phyloP scores from a whole-genome alignment of 257 asterid species.

The Lithospermum erythrorhizon region DNA sequence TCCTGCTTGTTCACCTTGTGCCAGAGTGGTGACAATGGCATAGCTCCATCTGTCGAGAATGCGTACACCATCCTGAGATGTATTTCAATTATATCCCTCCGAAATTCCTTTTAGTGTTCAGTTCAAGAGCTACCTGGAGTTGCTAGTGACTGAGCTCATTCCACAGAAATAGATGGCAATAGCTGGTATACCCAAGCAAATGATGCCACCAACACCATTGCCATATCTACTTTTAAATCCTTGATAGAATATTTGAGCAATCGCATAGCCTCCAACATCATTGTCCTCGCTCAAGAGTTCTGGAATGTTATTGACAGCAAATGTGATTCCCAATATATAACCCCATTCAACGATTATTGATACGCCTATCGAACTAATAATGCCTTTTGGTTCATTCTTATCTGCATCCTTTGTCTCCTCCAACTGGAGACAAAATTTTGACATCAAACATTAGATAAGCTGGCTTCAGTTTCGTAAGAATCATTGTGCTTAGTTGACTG shows the following conservation, averaged over 20 bases:
- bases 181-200: slow-evolving; percentile 59
- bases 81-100: not conserved
- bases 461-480: not conserved
- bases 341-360: slow-evolving; percentile 89
- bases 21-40: slow-evolving; percentile 84
- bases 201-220: slow-evolving; percentile 66
- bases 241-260: slow-evolving; percentile 76
- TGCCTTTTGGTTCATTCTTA: slow-evolving; percentile 82
- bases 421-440: slow-evolving; percentile 32
- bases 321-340: slow-evolving; percentile 81
- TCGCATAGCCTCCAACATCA: slow-evolving; percentile 91
- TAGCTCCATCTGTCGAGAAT: slow-evolving; percentile 95
- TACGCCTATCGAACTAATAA: slow-evolving; percentile 84
- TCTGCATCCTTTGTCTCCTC: slow-evolving; percentile 96
- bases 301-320: slow-evolving; percentile 77
- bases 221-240: slow-evolving; percentile 78
- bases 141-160: slow-evolving; percentile 91
- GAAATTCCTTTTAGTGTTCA: not conserved
- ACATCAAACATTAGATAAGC: not conserved
- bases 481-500: no score
- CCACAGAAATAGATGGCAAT: slow-evolving; percentile 94
- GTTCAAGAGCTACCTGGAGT: slow-evolving; percentile 53
- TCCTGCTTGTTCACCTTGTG: slow-evolving; percentile 83
- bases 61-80: slow-evolving; percentile 80
- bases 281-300: slow-evolving; percentile 49